Evolutionary conservation across 805 yeast species (phyloP).

Genomic region (Candida peoriensis): DNA sequence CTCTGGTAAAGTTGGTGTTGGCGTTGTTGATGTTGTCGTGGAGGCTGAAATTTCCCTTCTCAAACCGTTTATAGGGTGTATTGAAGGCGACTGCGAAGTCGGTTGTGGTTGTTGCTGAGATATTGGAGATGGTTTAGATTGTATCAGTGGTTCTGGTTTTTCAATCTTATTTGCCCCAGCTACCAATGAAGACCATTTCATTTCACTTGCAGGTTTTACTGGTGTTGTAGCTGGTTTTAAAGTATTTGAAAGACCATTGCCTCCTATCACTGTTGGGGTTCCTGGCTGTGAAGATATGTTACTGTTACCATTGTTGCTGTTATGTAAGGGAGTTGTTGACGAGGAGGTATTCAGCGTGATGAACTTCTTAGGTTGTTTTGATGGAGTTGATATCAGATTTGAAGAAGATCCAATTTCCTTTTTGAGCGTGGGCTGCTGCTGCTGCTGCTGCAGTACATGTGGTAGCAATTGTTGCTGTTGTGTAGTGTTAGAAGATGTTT

Average conservation of each 20-base stretch:
- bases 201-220: constrained; percentile 41
- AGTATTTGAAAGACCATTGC: constrained; percentile 7
- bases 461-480: not conserved
- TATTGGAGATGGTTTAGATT: constrained; percentile 8
- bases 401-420: constrained; percentile 18
- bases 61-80: too few relatives aligned
- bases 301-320: too few relatives aligned
- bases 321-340: constrained; percentile 3
- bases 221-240: constrained; percentile 53
- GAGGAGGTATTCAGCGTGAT: constrained; percentile 3
- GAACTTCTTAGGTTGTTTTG: constrained; percentile 5
- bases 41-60: too few relatives aligned
- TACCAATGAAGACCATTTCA: constrained; percentile 43
- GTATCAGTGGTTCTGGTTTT: constrained; percentile 6
- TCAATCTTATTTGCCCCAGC: constrained; percentile 7
- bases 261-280: constrained; percentile 7
- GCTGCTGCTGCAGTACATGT: too few relatives aligned
- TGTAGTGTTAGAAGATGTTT: not conserved
- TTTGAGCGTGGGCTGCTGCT: not conserved
- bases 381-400: constrained; percentile 32
- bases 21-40: not conserved
- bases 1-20: not conserved
- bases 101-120: not conserved
- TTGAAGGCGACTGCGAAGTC: not conserved
- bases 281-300: constrained; percentile 3